phyloP scores from a whole-genome alignment of 2,329 filamentous ascomycete species.

The Colletotrichum sp. region DNA sequence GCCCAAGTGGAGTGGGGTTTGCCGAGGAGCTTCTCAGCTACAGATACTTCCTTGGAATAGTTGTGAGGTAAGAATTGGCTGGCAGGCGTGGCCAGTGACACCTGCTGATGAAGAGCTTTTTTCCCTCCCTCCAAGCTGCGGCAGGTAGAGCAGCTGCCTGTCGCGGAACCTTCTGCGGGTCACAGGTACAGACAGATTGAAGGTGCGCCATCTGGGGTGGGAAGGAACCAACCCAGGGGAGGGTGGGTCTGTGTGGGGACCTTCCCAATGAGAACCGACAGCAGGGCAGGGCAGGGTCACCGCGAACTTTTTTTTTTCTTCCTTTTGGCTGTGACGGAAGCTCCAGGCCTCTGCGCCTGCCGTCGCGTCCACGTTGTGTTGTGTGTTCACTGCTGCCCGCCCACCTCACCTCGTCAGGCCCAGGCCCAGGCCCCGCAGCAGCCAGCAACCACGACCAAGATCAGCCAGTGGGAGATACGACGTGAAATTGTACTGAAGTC shows the following conservation, averaged over 20 bases:
- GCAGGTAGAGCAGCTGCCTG: background rate
- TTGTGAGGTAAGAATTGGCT: background rate
- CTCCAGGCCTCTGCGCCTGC: background rate
- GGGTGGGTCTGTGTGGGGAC: background rate
- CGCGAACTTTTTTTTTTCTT: background rate
- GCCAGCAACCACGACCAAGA: background rate
- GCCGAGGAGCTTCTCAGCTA: background rate
- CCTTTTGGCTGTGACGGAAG: background rate
- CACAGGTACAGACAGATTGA: background rate
- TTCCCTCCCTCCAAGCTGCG: background rate
- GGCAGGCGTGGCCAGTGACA: background rate
- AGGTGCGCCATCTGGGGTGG: background rate
- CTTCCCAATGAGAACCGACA: background rate
- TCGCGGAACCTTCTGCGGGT: slow-evolving; percentile 1
- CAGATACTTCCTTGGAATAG: background rate
- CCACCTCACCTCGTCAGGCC: background rate
- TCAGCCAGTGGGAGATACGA: background rate
- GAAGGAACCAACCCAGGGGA: background rate
- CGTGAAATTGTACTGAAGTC: background rate
- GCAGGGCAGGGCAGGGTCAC: background rate
- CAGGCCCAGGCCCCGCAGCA: background rate
- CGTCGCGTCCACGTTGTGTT: background rate
- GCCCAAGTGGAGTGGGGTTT: background rate
- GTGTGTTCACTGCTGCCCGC: background rate
- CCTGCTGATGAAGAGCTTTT: background rate